Base-by-base conservation (phyloP, 805 yeast genomes). In the Komagataella kurtzmanii region DNA sequence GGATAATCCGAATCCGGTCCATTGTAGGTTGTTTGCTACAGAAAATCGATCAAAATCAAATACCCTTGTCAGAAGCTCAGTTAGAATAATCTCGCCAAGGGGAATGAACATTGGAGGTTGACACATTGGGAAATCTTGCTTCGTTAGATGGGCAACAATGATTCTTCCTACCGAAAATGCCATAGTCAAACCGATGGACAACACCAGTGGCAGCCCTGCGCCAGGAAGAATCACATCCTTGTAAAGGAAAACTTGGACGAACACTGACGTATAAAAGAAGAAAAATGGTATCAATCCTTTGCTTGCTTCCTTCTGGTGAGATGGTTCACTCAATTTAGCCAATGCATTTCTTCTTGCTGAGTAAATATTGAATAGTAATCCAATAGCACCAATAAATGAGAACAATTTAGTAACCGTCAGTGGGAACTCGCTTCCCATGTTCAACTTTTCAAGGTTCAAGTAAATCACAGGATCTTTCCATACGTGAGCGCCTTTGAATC, bases 81-180 rank as follows among this genome's bases (percentile, higher is more conserved):
- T 63, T 1, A 66, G 24, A 3, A 68, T 45, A 50, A 74, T 56
- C 68, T 88, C 81, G 19, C 66, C 55, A 23, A 71, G 4, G 58
- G 97, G 85, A 54, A 88, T 72, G 44, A 79, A 72, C 72, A 81
- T 79, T 47, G 95, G 86, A 30, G 85, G 73, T 50, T 88, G 85
- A 56, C 76, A 59, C 62, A 72, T 67, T 49, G 98, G 97, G 73
- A 86, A 89, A 12, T 70, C 67, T 64, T 86, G 95, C 50, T 76
- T 68, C 0, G 97, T 87, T 57, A 91, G 77, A 65, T 90, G 98
- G 2, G 88, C 90, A 52, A 84, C 73, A 60, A 90, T 90, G 55
- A 90, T 88, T 62, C 93, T 79, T 3, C 97, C 97, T n/a, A 91
- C 97, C 3, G 80, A 72, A 60, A 86, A 84, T 0, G 98, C 96